Percentiles rank a stretch among this genome's conserved stretches.
These are phyloP conservation scores for Colletotrichum falcatum DNA, from an alignment of 2,329 filamentous ascomycete species.

Conservation along the genomic window DNA sequence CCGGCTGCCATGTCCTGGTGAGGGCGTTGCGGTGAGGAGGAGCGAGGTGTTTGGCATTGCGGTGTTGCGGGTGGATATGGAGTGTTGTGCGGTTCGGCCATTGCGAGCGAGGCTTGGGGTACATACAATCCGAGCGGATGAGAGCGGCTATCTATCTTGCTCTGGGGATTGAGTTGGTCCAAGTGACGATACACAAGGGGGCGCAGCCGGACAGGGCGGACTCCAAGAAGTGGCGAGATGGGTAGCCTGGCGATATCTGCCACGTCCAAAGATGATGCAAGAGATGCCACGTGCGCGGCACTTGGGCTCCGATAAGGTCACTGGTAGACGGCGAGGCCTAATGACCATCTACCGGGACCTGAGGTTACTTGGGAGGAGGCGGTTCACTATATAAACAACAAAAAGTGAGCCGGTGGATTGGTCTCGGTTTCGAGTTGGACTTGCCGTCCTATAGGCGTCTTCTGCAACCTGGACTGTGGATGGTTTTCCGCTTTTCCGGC, in stretches of 20 bases:
- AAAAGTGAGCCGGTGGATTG: constrained; percentile 2
- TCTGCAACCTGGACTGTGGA: constrained; percentile 4
- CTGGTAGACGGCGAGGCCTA: too few species aligned
- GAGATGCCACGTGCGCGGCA: not conserved
- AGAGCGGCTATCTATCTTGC: not conserved
- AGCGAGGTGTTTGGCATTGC: constrained; percentile 54
- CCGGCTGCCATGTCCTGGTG: constrained; percentile 43
- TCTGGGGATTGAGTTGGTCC: not conserved
- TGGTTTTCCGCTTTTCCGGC: constrained; percentile 11
- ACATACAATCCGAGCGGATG: too few species aligned
- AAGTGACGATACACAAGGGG: not conserved
- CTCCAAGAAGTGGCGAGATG: not conserved
- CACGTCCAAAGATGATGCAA: constrained; percentile 9
- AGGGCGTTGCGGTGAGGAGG: constrained; percentile 53
- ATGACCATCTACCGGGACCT: not conserved
- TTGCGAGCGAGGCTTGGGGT: constrained; percentile 42
- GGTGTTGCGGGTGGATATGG: constrained; percentile 54
- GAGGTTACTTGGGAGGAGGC: not conserved
- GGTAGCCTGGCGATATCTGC: not conserved
- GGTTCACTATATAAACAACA: not conserved
- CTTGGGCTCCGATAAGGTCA: constrained; percentile 23
- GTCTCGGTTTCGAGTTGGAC: constrained; percentile 14
- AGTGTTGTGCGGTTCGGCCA: constrained; percentile 62
- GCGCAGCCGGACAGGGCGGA: not conserved
- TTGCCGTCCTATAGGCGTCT: not conserved